Base-by-base conservation (phyloP, 2,329 filamentous ascomycete species). In the Aspergillus sp. region DNA sequence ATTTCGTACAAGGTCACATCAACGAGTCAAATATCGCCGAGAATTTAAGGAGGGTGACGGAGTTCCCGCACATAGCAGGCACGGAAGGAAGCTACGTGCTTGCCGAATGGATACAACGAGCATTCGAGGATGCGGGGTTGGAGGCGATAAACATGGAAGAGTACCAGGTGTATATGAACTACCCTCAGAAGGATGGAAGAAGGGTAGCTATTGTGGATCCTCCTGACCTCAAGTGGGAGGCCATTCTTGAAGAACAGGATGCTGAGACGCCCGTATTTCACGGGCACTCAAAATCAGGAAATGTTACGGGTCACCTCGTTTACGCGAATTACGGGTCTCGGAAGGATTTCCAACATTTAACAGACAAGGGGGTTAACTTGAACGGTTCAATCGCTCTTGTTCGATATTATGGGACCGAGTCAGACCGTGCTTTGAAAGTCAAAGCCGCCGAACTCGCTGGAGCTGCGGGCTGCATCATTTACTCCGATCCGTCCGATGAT, bases 241-340 rank as follows among this genome's bases (percentile, higher is more conserved):
- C 93, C 12, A 83, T 83, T 61, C 78, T 99, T 50, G 93, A 99
- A 68, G 95, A 98, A 77, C 83, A 89, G 45, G 83, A 83, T n/a
- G 81, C 85, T 64, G 88, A 93, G 74, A 93, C 91, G 0, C 82
- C 84, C 48, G 87, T 85, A 7, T 99, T 96, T 70, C 93, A 98
- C 71, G 95, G 91, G 1, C 87, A 95, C 71, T 96, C 93, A 17
- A 92, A 90, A 70, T 84, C 89, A 0, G 95, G 93, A 43, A 89
- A 95, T 67, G 92, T 93, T 38, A 89, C 84, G 24, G 95, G 95
- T 0, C 93, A 89, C 18, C 74, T 98, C 44, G 84, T 99, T 1
- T 99, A 96, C 72, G 93, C 89, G 53, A 97, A 98, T 75, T 96
- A 93, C 68, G 96, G 95, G 12, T 89, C 90, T 43, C 83, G 86